Percentiles rank a stretch among this genome's conserved stretches.
Evolutionary conservation across 495 filamentous ascomycete genomes (phyloP).

Genomic region (Penicillium egyptiacum): DNA sequence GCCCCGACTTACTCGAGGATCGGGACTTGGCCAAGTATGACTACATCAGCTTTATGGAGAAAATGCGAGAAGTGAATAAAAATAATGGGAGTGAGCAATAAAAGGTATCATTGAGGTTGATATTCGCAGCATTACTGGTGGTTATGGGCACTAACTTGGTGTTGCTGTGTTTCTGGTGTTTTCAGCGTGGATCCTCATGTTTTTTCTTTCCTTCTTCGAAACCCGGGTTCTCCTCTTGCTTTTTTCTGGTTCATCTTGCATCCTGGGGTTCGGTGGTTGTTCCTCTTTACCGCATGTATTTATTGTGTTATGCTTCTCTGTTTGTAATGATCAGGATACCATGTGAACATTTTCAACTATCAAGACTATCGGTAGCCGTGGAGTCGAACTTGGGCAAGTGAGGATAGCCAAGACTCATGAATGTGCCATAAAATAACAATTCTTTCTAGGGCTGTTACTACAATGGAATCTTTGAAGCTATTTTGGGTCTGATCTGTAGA

Average conservation of each 20-base stretch:
- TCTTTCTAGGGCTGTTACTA: neutral
- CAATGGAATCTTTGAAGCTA: neutral
- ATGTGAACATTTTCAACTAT: constrained; percentile 15
- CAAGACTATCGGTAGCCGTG: neutral
- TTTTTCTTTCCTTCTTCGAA: constrained; percentile 16
- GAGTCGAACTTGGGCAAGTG: neutral
- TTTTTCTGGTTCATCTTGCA: constrained; percentile 32
- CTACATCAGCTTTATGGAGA: constrained; percentile 92
- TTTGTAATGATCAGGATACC: constrained; percentile 30
- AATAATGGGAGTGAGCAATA: constrained; percentile 36
- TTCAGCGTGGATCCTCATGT: constrained; percentile 21
- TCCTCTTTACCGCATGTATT: constrained; percentile 17
- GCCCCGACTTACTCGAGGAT: constrained; percentile 77
- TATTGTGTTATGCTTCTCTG: constrained; percentile 22
- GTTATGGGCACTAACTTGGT: constrained; percentile 25
- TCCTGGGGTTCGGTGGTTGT: constrained; percentile 32
- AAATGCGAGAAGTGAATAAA: constrained; percentile 51
- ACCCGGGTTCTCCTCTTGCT: constrained; percentile 12
- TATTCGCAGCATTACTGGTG: constrained; percentile 32
- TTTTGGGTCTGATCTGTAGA: neutral
- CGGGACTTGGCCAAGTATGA: constrained; percentile 78
- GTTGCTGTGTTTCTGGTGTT: constrained; percentile 24
- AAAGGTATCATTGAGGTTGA: constrained; percentile 16
- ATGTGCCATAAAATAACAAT: neutral
- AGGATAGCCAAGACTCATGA: neutral